A percentile compares a stretch with the other conserved stretches of the same genome.
Evolutionary conservation across 768 basidiomycete species (phyloP).

Genomic region (Rhodotorula diobovata): DNA sequence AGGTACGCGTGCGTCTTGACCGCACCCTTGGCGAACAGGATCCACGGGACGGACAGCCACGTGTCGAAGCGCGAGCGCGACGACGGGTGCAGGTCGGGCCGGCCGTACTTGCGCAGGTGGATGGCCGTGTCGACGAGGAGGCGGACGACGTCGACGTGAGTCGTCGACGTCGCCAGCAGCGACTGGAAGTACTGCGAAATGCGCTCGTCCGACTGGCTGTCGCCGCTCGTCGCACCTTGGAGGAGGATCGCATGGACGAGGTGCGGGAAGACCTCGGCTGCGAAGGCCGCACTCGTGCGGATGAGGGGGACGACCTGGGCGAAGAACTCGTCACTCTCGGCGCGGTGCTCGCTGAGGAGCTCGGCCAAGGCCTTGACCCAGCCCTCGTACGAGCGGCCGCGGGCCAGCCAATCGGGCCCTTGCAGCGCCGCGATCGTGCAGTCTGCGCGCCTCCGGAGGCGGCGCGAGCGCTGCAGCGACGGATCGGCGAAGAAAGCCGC

Average conservation of each 20-base stretch:
- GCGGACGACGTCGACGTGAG: slow-evolving; percentile 53
- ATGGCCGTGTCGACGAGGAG: slow-evolving; percentile 68
- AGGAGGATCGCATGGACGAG: slow-evolving; percentile 66
- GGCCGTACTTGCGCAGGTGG: slow-evolving; percentile 64
- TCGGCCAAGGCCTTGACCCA: slow-evolving; percentile 30
- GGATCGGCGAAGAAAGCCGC: not conserved
- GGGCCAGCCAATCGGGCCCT: not conserved
- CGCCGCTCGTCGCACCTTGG: slow-evolving; percentile 10
- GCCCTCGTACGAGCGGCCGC: not conserved
- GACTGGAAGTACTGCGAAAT: slow-evolving; percentile 59
- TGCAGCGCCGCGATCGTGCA: slow-evolving; percentile 9
- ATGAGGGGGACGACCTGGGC: slow-evolving; percentile 63
- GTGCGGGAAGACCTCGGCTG: slow-evolving; percentile 65
- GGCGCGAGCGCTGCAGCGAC: slow-evolving; percentile 6
- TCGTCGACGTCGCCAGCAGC: slow-evolving; percentile 52
- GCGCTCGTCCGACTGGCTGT: slow-evolving; percentile 2
- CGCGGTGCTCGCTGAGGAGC: slow-evolving; percentile 29
- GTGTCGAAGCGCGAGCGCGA: slow-evolving; percentile 43
- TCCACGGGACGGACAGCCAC: slow-evolving; percentile 76
- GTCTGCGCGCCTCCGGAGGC: not conserved
- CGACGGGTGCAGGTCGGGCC: slow-evolving; percentile 56
- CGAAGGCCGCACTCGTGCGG: slow-evolving; percentile 56
- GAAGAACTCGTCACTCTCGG: slow-evolving; percentile 58
- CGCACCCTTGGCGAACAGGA: slow-evolving; percentile 66
- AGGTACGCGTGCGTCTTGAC: slow-evolving; percentile 77